Percentiles rank a stretch among this genome's conserved stretches.
Evolutionary conservation across 2,329 filamentous ascomycete genomes (phyloP).

Genomic region (Diaporthe destruens): DNA sequence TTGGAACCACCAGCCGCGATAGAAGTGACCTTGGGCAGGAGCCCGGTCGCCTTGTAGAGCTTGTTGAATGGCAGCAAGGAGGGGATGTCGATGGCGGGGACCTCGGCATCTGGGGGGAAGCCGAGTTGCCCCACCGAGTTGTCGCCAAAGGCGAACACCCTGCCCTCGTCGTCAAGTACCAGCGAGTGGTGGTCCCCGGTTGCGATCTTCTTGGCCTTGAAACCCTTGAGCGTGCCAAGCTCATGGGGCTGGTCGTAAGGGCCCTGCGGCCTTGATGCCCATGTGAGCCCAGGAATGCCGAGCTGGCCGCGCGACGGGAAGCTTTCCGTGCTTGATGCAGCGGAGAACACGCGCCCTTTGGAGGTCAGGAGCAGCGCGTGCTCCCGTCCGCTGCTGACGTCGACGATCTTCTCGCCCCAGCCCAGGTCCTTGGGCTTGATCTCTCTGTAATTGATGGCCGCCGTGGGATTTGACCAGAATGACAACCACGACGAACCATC

Average conservation of each 20-base stretch:
- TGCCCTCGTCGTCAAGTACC: conserved; percentile 79
- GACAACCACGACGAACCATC: conserved; percentile 72
- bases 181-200: conserved; percentile 90
- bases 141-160: conserved; percentile 89
- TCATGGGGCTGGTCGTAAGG: conserved; percentile 88
- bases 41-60: conserved; percentile 77
- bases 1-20: conserved; percentile 89
- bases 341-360: conserved; percentile 86
- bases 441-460: conserved; percentile 75
- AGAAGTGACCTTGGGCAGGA: conserved; percentile 76
- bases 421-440: conserved; percentile 74
- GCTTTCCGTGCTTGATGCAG: conserved; percentile 81
- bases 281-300: conserved; percentile 85
- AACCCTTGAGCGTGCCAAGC: conserved; percentile 77
- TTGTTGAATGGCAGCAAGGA: conserved; percentile 76
- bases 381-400: conserved; percentile 84
- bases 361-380: conserved; percentile 89
- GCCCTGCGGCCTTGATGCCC: conserved; percentile 80
- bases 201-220: conserved; percentile 80
- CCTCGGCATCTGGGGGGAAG: conserved; percentile 75
- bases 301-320: conserved; percentile 90
- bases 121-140: conserved; percentile 93
- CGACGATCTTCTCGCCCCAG: conserved; percentile 79
- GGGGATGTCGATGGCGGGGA: conserved; percentile 76
- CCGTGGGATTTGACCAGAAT: conserved; percentile 70